Evolutionary conservation across 257 asterid genomes (phyloP).

Genomic region (Solanum rostratum): DNA sequence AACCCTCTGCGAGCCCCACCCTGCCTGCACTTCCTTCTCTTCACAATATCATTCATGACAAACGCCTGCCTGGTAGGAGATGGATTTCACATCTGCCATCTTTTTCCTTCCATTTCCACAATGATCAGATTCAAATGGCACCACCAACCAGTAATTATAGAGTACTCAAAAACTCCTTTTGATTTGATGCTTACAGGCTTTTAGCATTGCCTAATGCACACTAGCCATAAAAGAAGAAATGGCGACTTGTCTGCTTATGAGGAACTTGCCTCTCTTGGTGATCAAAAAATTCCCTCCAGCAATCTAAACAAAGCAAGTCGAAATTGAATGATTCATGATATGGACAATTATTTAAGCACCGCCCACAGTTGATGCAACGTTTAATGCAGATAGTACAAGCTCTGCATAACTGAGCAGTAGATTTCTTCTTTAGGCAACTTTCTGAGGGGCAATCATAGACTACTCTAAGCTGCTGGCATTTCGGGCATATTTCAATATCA

Average conservation of each 20-base stretch:
- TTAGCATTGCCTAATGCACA: neutral
- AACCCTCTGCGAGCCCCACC: neutral
- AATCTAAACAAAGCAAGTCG: conserved; percentile 35
- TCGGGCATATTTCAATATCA: conserved; percentile 70
- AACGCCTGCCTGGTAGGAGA: neutral
- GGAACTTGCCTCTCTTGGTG: conserved; percentile 13
- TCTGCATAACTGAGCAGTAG: conserved; percentile 35
- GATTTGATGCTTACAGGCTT: neutral
- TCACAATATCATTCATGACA: neutral
- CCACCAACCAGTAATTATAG: neutral
- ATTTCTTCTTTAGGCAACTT: conserved; percentile 31
- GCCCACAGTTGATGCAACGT: conserved; percentile 65
- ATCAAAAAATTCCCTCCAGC: conserved; percentile 19
- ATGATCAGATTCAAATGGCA: neutral
- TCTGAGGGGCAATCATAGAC: conserved; percentile 73
- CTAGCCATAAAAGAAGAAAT: conserved; percentile 31
- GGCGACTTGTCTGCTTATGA: conserved; percentile 14
- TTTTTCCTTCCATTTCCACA: neutral
- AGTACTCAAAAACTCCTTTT: neutral
- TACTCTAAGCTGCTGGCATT: conserved; percentile 41
- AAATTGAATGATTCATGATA: conserved; percentile 52
- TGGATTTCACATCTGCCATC: neutral
- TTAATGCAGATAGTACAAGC: conserved; percentile 56
- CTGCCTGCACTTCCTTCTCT: neutral
- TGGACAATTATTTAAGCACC: conserved; percentile 45